Base-by-base conservation (phyloP, 2,329 filamentous ascomycete genomes). In the Alternaria rosae region DNA sequence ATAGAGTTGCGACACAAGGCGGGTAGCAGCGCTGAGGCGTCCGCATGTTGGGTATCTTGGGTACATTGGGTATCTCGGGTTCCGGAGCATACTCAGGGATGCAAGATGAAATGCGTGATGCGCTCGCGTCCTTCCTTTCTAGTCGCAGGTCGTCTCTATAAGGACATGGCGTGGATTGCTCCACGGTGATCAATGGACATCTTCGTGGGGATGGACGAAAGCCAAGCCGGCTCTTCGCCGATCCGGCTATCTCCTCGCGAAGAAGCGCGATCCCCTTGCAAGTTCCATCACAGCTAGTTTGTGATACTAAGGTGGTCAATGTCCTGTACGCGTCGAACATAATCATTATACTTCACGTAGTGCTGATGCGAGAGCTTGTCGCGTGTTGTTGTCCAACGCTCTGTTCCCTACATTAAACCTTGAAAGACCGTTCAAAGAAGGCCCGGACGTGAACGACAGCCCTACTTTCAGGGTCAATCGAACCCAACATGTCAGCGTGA, bases 1-100 rank as follows among this genome's bases (percentile, higher is more conserved):
- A 50, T 57, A 32, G 20, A 28, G 44, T 55, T 41, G 48, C 53
- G 57, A 67, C 52, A 66, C 59, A 66, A 62, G 42, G 57, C 57
- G 51, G 54, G 35, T 50, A 44, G 30, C n/a, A 48, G 48, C 48
- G 54, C 35, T 26, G 53, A 20, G 61, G 54, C 52, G 38, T 30
- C 41, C 54, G 45, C 50, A 55, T 44, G 17, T 54, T 45, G 32
- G n/a, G 30, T 48, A 42, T 52, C 15, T 45, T 45, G 55, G 56
- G 28, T 15, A 23, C 17, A 4, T 41, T 44, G 48, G 45, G 35
- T 35, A 12, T 30, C 35, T 32, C 32, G 47, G 47, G 47, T 21
- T 30, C 20, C 42, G 26, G 43, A 38, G 28, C 51, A 56, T 56
- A 32, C 30, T 57, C 53, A 61, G 58, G 58, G 26, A 17, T 45